Evolutionary conservation across 208 protist species (phyloP).

Genomic region (Trypanosoma platydactyli): DNA sequence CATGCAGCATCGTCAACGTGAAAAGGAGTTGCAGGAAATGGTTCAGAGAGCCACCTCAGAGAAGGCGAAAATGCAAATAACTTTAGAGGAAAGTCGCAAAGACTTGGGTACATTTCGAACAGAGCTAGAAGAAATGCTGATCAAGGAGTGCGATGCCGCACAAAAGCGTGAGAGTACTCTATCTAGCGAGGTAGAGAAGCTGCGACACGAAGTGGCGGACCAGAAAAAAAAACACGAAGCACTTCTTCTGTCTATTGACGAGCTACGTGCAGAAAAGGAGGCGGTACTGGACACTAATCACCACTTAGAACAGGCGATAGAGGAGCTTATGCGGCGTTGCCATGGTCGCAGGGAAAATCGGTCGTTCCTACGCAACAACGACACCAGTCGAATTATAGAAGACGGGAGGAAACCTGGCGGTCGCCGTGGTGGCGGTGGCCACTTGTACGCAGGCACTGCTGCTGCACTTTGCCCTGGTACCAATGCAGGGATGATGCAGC

Average conservation of each 20-base stretch:
- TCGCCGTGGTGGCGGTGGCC: not conserved
- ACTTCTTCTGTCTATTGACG: constrained; percentile 51
- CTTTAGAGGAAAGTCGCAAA: constrained; percentile 49
- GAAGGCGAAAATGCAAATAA: constrained; percentile 52
- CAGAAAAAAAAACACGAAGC: constrained; percentile 50
- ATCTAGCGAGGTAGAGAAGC: constrained; percentile 48
- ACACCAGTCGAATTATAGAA: constrained; percentile 9
- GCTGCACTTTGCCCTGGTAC: not conserved
- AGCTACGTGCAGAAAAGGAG: constrained; percentile 62
- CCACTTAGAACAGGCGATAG: constrained; percentile 68
- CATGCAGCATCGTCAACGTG: constrained; percentile 60
- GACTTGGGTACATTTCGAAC: constrained; percentile 62
- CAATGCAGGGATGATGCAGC: not conserved
- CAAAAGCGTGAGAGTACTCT: constrained; percentile 63
- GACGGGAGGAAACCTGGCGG: constrained; percentile 3
- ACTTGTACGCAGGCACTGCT: not conserved
- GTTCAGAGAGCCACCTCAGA: constrained; percentile 69
- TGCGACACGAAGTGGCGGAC: constrained; percentile 58
- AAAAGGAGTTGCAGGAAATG: constrained; percentile 76
- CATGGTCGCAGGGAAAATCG: not conserved
- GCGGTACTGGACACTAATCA: constrained; percentile 59
- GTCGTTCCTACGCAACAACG: constrained; percentile 6
- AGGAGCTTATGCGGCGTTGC: constrained; percentile 31
- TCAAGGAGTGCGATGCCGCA: constrained; percentile 57
- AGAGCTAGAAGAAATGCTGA: constrained; percentile 81